Evolutionary conservation across 805 yeast genomes (phyloP).

Genomic region (Kuraishia cidri): DNA sequence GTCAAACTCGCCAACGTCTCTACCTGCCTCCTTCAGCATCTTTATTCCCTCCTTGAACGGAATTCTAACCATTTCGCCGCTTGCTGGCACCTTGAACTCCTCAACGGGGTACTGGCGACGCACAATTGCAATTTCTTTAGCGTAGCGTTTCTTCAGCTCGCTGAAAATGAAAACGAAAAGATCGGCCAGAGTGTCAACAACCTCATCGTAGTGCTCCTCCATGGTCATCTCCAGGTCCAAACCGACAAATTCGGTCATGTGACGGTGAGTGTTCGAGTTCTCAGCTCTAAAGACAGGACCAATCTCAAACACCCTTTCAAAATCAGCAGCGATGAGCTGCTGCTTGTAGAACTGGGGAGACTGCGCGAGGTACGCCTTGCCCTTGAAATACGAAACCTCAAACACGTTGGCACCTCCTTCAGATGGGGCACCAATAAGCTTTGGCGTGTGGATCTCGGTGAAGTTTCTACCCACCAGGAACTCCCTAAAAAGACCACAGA

Average conservation of each 20-base stretch:
- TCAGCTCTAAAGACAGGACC: conserved; percentile 99
- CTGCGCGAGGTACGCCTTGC: conserved; percentile 91
- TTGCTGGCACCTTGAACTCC: conserved; percentile 89
- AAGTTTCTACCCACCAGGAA: conserved; percentile 61
- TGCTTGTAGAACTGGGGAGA: conserved; percentile 98
- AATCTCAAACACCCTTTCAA: conserved; percentile 91
- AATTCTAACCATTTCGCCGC: conserved; percentile 87
- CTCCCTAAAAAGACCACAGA: conserved; percentile 82
- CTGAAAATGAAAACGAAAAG: conserved; percentile 84
- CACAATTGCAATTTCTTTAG: conserved; percentile 78
- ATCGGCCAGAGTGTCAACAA: conserved; percentile 41
- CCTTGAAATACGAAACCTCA: conserved; percentile 87
- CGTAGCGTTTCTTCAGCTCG: conserved; percentile 72
- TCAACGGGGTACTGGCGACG: conserved; percentile 96
- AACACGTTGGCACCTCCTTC: conserved; percentile 98
- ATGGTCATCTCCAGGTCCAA: conserved; percentile 97
- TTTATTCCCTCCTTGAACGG: conserved; percentile 88
- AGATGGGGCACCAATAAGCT: conserved; percentile 88
- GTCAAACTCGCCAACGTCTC: conserved; percentile 77
- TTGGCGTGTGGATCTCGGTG: conserved; percentile 94
- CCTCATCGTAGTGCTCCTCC: conserved; percentile 97
- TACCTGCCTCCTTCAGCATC: conserved; percentile 81
- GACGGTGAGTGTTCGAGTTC: conserved; percentile 98
- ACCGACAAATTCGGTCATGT: conserved; percentile 97
- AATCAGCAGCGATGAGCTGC: conserved; percentile 96